Percentiles rank a stretch among this genome's conserved stretches.
phyloP scores from a whole-genome alignment of 805 yeast genomes.

The Yamadazyma sp. region DNA sequence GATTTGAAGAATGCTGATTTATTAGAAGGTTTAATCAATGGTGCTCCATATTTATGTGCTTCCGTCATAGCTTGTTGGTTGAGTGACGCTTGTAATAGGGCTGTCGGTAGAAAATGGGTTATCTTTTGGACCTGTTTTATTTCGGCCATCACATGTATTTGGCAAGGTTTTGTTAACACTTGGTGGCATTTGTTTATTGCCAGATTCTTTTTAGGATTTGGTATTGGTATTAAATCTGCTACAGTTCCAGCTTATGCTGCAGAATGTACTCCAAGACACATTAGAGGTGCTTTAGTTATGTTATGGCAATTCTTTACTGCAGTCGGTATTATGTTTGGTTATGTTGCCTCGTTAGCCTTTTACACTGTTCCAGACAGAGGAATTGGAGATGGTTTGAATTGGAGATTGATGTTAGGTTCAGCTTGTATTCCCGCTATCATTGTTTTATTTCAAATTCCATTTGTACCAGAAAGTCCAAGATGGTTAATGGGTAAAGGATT shows the following conservation, averaged over 20 bases:
- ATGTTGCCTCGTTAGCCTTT: conserved; percentile 57
- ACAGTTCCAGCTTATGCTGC: conserved; percentile 68
- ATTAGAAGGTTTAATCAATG: conserved; percentile 58
- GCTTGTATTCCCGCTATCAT: conserved; percentile 56
- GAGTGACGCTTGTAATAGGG: conserved; percentile 48
- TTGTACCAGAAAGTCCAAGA: conserved; percentile 69
- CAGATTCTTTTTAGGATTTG: conserved; percentile 59
- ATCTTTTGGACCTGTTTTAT: conserved; percentile 58
- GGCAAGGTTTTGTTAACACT: conserved; percentile 63
- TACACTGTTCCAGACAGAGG: conserved; percentile 48
- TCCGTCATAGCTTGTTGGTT: conserved; percentile 60
- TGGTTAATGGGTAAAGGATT: conserved; percentile 59
- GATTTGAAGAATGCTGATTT: conserved; percentile 45
- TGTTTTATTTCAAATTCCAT: conserved; percentile 46
- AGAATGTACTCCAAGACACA: conserved; percentile 54
- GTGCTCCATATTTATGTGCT: conserved; percentile 64
- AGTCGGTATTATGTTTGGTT: conserved; percentile 67
- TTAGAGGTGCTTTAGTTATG: conserved; percentile 66
- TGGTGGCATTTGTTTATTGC: conserved; percentile 62
- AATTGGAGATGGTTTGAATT: conserved; percentile 47
- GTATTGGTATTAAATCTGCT: conserved; percentile 65
- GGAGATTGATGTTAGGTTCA: conserved; percentile 65
- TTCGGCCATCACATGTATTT: conserved; percentile 58
- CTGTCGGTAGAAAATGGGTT: conserved; percentile 57
- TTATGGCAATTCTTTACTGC: conserved; percentile 75